These are phyloP conservation scores for Pontederia paniculata DNA, from an alignment of 176 grass and related monocot species.

Conservation along the genomic window DNA sequence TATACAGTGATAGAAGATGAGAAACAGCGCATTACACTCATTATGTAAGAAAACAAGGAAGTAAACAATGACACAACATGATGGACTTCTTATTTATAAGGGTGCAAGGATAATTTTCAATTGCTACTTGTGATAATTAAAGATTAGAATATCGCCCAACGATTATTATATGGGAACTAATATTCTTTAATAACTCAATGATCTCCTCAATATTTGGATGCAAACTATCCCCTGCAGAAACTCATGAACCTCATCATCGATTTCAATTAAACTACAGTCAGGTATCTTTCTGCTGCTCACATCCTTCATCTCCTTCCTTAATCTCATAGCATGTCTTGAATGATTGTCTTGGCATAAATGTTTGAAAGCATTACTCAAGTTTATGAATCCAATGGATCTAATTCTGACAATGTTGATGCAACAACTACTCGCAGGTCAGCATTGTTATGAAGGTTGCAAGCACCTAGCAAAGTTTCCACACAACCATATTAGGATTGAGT, in stretches of 20 bases:
- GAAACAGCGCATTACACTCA: too few relatives aligned
- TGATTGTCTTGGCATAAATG: slow-evolving; percentile 8
- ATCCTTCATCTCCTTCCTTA: slow-evolving; percentile 13
- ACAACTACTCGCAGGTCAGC: slow-evolving; percentile 46
- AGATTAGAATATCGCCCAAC: too few relatives aligned
- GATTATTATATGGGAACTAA: neutral
- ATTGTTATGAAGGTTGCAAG: slow-evolving; percentile 61
- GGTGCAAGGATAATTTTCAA: too few relatives aligned
- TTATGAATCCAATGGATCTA: slow-evolving; percentile 51
- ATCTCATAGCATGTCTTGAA: slow-evolving; percentile 4
- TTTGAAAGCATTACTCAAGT: slow-evolving; percentile 25
- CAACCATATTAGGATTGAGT: slow-evolving; percentile 43
- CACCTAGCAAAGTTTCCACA: slow-evolving; percentile 33
- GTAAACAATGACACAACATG: too few relatives aligned
- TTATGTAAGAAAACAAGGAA: too few relatives aligned
- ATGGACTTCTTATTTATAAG: too few relatives aligned
- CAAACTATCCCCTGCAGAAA: slow-evolving; percentile 14
- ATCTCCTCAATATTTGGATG: slow-evolving; percentile 10
- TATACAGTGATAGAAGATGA: too few relatives aligned
- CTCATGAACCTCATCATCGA: too few relatives aligned
- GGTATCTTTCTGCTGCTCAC: too few relatives aligned
- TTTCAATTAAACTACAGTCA: too few relatives aligned
- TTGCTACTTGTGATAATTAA: too few relatives aligned
- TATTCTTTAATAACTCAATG: slow-evolving; percentile 11
- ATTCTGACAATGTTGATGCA: slow-evolving; percentile 28